Evolutionary conservation across 2,329 filamentous ascomycete genomes (phyloP).

Genomic region (Ascochyta viciae-villosae): DNA sequence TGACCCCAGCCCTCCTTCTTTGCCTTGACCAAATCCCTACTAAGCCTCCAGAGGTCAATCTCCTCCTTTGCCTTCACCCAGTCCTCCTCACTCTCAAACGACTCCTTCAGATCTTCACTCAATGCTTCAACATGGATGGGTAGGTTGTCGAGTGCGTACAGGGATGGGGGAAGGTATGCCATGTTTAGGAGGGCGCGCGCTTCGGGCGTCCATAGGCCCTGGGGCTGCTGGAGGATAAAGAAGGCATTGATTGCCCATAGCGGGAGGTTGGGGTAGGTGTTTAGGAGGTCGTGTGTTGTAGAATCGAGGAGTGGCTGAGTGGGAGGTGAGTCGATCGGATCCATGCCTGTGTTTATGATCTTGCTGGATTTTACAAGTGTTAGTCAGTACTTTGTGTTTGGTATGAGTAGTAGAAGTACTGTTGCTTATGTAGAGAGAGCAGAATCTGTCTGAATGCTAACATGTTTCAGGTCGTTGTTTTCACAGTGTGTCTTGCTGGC

Average conservation of each 20-base stretch:
- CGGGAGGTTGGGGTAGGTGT: constrained; percentile 1
- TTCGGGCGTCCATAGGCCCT: not conserved
- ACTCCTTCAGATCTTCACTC: not conserved
- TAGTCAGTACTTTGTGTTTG: not conserved
- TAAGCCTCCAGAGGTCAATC: constrained; percentile 3
- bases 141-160: not conserved
- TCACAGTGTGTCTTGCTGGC: not conserved
- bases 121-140: not conserved
- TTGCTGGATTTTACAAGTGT: not conserved
- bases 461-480: not conserved
- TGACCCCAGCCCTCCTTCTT: constrained; percentile 5
- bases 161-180: not conserved
- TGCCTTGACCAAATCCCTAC: not conserved
- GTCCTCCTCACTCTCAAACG: not conserved
- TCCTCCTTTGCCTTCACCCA: not conserved
- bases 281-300: not conserved
- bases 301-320: not conserved
- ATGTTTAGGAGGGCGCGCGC: constrained; percentile 6
- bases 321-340: not conserved
- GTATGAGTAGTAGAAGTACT: not conserved
- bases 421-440: not conserved
- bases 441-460: not conserved
- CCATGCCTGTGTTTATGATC: not conserved
- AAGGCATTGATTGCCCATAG: constrained; percentile 2
- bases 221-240: not conserved